Evolutionary conservation across 306 rosid genomes (phyloP).

Genomic region (Pyrus pyrifolia): DNA sequence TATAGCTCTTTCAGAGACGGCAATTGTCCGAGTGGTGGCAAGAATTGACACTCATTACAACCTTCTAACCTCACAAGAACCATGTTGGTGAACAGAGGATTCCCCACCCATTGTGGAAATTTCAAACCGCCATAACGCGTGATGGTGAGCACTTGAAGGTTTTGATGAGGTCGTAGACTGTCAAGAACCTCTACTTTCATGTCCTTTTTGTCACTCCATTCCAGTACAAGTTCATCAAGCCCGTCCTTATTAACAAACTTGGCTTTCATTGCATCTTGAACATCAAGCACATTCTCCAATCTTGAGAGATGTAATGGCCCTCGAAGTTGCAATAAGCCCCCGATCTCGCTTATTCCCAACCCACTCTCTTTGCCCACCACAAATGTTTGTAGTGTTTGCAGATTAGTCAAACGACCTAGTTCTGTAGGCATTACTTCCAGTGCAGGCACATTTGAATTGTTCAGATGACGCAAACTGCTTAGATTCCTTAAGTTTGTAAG

Average conservation of each 20-base stretch:
- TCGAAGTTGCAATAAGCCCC: neutral
- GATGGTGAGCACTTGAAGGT: neutral
- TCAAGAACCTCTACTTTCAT: neutral
- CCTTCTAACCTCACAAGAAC: neutral
- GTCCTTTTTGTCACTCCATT: neutral
- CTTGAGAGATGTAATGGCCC: conserved; percentile 6
- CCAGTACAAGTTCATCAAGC: neutral
- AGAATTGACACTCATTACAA: neutral
- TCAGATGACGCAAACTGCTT: neutral
- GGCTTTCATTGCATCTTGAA: neutral
- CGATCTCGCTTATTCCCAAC: neutral
- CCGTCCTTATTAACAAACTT: neutral
- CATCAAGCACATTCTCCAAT: conserved; percentile 8
- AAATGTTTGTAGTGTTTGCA: conserved; percentile 1
- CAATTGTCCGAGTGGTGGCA: neutral
- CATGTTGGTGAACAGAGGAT: neutral
- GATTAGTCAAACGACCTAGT: conserved; percentile 1
- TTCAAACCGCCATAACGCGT: neutral
- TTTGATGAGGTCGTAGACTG: neutral
- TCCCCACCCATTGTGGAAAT: neutral
- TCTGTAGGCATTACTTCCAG: conserved; percentile 12
- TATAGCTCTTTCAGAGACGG: neutral
- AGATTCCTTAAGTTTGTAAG: neutral
- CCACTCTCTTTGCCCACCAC: neutral
- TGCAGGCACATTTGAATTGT: neutral